Evolutionary conservation across 2,329 filamentous ascomycete species (phyloP), one percentile per base, ranked within the genome.

Genomic region (Sporothrix pseudoabietina): DNA sequence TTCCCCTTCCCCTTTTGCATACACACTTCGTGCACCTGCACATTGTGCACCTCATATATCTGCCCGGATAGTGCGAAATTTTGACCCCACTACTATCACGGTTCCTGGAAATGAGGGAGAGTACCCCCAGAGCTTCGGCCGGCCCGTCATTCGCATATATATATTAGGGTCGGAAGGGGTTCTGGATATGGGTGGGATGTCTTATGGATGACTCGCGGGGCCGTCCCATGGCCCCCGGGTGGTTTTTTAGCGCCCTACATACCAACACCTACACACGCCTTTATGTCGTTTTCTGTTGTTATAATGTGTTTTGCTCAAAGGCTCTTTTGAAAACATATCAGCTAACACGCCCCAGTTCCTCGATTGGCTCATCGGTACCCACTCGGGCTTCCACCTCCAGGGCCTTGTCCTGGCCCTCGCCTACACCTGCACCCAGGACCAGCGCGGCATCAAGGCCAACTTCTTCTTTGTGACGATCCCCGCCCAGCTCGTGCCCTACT

Each of bases 391-490:
- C 66, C 89, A 91, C 77, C 82, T 87, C 22, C 81, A 83, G 78
- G 92, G 92, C 14, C 86, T 99, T 71, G 90, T 92, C 71, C 85
- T 97, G 74, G 93, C 94, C 55, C 87, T 97, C 79, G 86, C 85
- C 77, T 98, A 98, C 80, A 97, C 94, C 6, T 92, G 90, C 76
- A 90, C 91, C 1, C 94, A 97, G 81, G 94, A 97, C 78, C 92
- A 95, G 80, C 90, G 92, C 47, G 93, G 92, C 69, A 85, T 86
- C 77, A 91, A 91, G 80, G 88, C 92, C 6, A 91, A 87, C 72
- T 95, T 97, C 80, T 93, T 94, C 83, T 88, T 98, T 79, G 83
- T 98, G 77, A 92, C 89, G 54, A 92, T 98, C 74, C 94, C 93
- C 7, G 90, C 94, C 16, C 93, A 95, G 80, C 88, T 90, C 78